A percentile compares a stretch with the other conserved stretches of the same genome.
These are phyloP conservation scores for Solanum verrucosum DNA, from an alignment of 257 asterid genomes.

Conservation along the genomic window DNA sequence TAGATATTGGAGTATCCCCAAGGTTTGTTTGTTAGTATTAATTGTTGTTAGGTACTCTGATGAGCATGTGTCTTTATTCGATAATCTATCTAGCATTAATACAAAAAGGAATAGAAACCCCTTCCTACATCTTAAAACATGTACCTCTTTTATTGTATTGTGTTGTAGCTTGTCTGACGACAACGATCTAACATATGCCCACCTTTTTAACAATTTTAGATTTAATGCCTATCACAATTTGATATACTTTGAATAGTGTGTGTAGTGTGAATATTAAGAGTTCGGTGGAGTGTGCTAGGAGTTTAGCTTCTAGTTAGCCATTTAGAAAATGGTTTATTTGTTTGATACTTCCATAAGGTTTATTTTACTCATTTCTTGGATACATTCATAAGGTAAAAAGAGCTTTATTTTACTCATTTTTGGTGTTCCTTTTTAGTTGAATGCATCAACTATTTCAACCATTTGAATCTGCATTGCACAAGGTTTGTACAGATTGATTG, in stretches of 20 bases:
- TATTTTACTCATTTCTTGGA: not conserved
- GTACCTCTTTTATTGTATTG: not conserved
- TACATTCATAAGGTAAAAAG: too few species aligned
- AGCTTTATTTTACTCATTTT: too few species aligned
- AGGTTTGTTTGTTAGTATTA: constrained; percentile 35
- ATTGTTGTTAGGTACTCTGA: not conserved
- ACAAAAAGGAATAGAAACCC: not conserved
- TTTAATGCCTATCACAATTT: not conserved
- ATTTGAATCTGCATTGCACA: too few species aligned
- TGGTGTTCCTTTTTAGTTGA: too few species aligned
- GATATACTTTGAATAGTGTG: not conserved
- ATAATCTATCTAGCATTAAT: not conserved
- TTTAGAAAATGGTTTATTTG: not conserved
- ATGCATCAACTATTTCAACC: too few species aligned
- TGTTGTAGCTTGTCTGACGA: not conserved
- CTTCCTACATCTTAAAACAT: not conserved
- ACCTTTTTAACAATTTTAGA: not conserved
- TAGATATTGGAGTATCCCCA: constrained; percentile 71
- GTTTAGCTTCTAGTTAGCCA: not conserved
- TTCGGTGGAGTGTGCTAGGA: not conserved
- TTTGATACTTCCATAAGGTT: not conserved
- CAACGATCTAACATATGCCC: not conserved
- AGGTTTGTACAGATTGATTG: too few species aligned
- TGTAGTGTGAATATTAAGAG: not conserved
- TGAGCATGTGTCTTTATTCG: not conserved